Base-by-base conservation (phyloP, 1,284 basidiomycete genomes). In the Ceratobasidium sp. region DNA sequence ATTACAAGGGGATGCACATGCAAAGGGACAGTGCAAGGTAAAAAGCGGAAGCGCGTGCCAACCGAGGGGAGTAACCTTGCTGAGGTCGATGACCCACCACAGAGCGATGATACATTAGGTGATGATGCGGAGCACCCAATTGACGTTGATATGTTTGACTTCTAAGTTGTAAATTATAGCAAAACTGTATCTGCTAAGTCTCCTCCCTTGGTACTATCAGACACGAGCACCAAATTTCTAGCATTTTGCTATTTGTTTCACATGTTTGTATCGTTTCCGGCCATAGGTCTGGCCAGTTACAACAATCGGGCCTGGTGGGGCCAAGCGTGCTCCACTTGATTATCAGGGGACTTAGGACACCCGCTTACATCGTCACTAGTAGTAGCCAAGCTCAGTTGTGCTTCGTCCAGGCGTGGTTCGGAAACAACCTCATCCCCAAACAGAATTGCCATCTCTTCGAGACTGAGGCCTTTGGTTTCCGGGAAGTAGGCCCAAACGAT, bases 121-220 rank as follows among this genome's bases (percentile, higher is more conserved):
- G 46, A 40, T 42, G 60, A 75, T 42, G 72, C 72, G 33, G 72
- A 75, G 2, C 60, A 75, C 23, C 72, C 72, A 1, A 75, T 75
- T 55, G 72, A 75, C n/a, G 71, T 75, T 13, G 72, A 75, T 55
- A 75, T 75, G 72, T 75, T 75, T 55, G 72, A 75, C 33, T 75
- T 75, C 44, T 75, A 44, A 75, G 20, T 42, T 28, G 39, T 49
- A 58, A 26, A 6, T 58, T 71, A 33, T 70, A 51, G 12, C n/a
- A 3, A 51, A 51, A 68, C 49, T 51, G 26, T 68, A 68, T n/a
- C 40, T 49, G 18, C 18, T 18, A 49, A 49, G 23, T n/a, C 26
- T 58, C n/a, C 20, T 58, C 26, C 56, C 26, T 28, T n/a, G 56
- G 9, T n/a, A n/a, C n/a, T n/a, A n/a, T n/a, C n/a, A n/a, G n/a